Conservation (phyloP, 2,329 filamentous ascomycete genomes). For the Cladosporium sp. region DNA sequence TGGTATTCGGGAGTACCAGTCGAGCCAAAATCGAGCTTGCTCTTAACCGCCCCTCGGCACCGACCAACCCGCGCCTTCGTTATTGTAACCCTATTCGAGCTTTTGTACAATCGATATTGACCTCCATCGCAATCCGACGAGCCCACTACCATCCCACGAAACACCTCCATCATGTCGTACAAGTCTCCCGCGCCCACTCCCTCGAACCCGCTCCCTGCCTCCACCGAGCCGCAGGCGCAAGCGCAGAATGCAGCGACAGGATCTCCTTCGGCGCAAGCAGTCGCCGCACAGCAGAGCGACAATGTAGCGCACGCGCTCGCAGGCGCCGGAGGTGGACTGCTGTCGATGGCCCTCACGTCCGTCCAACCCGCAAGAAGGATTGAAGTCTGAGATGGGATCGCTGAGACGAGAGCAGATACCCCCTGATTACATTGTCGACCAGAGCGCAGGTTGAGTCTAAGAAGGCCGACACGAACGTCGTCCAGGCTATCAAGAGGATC, state of each 20-base stretch:
- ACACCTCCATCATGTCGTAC: constrained; percentile 18
- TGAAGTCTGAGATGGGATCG: constrained; percentile 3
- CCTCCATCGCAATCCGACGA: not conserved
- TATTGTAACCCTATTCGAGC: not conserved
- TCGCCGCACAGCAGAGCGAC: constrained; percentile 72
- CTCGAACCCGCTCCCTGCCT: constrained; percentile 19
- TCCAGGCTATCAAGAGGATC: constrained; percentile 77
- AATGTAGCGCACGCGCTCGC: constrained; percentile 94
- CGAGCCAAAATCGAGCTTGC: too few species aligned
- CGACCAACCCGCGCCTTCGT: constrained; percentile 2
- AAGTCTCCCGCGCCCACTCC: constrained; percentile 19
- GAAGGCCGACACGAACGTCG: constrained; percentile 77
- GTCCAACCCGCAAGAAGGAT: constrained; percentile 18
- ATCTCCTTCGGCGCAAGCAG: constrained; percentile 31
- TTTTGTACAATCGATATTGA: too few species aligned
- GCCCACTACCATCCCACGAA: not conserved
- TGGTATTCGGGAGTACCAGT: too few species aligned
- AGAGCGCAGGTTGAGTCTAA: constrained; percentile 96
- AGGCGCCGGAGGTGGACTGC: constrained; percentile 83
- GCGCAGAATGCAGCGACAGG: constrained; percentile 13
- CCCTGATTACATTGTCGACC: constrained; percentile 93
- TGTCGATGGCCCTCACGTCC: constrained; percentile 93
- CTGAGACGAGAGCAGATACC: constrained; percentile 57
- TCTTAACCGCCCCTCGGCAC: not conserved
- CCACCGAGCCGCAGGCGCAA: constrained; percentile 16